Percentiles rank a stretch among this genome's conserved stretches.
These are phyloP conservation scores for Metarhizium humberi DNA, from an alignment of 2,329 filamentous ascomycete genomes.

Conservation along the genomic window DNA sequence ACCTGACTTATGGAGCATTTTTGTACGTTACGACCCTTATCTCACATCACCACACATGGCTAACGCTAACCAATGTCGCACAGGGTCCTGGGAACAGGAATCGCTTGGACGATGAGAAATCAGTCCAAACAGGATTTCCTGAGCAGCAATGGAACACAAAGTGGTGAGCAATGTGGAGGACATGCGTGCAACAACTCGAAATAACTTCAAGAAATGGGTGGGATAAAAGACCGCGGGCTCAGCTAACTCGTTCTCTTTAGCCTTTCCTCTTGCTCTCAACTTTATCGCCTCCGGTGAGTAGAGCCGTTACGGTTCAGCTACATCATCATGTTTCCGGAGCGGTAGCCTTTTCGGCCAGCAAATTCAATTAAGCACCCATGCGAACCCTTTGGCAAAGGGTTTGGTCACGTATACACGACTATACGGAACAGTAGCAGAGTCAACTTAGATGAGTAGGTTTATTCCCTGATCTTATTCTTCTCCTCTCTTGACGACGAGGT, in stretches of 20 bases:
- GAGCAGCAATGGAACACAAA: conserved; percentile 71
- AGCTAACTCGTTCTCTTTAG: conserved; percentile 30
- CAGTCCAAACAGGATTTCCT: conserved; percentile 65
- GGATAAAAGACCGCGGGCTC: not conserved
- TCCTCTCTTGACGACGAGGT: conserved; percentile 12
- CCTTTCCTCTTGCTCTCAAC: conserved; percentile 73
- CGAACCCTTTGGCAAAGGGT: not conserved
- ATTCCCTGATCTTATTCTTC: conserved; percentile 27
- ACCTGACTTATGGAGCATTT: conserved; percentile 68
- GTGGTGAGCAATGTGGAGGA: conserved; percentile 47
- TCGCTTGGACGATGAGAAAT: conserved; percentile 48
- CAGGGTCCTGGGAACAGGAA: conserved; percentile 53
- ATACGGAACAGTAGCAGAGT: not conserved
- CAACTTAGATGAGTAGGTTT: conserved; percentile 28
- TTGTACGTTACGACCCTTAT: conserved; percentile 43
- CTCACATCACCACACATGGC: not conserved
- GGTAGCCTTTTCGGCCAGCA: conserved; percentile 36
- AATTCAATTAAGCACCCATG: not conserved
- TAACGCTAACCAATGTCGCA: conserved; percentile 9
- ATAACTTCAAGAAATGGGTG: not conserved
- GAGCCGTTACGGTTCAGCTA: conserved; percentile 6
- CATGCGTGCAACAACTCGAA: not conserved
- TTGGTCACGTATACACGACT: not conserved
- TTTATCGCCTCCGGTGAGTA: conserved; percentile 90
- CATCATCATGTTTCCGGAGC: conserved; percentile 39